Base-by-base conservation (phyloP, 116 monocot species). In the Iris pallida region DNA sequence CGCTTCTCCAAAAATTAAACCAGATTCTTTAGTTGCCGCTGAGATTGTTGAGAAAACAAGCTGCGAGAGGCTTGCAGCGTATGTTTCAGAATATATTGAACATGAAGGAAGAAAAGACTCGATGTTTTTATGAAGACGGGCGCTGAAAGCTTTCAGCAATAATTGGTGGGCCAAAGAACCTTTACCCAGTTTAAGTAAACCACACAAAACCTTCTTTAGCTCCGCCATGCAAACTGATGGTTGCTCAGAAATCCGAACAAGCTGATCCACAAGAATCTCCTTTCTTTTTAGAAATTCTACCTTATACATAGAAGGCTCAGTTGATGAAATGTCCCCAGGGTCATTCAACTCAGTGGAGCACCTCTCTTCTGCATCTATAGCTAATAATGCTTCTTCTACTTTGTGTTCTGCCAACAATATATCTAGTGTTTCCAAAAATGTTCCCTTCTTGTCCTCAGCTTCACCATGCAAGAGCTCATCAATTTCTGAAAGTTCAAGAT, bases 21-120 rank as follows among this genome's bases (percentile, higher is more conserved):
- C 42, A 42, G 90, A 85, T 71, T 97, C 93, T 69, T 83, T 93
- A 44, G 75, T 68, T 55, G 55, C 89, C 42, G 76, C 43, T 45
- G 76, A 88, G 43, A 97, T 93, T 44, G 87, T 81, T 59, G 97
- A 92, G 74, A 97, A 97, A 52, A 93, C 87, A 69, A 90, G 69
- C 66, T 97, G 87, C 5, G 97, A 97, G 16, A 97, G 81, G 10
- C 76, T 88, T 62, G 93, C 97, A 55, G 90, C 14, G 65, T 87
- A 92, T 20, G 97, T 97, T 73, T 92, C 90, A 45, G 79, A 57
- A 69, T 90, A 97, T 13, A 83, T 66, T 57, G 90, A 88, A 74
- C 93, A 97, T 7, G 80, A 85, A 16, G 87, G 87, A 65, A 97
- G 83, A 82, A 97, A 89, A 75, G 70, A 74, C 53, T 97, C 90